Evolutionary conservation across 257 asterid genomes (phyloP).

Genomic region (Striga asiatica): DNA sequence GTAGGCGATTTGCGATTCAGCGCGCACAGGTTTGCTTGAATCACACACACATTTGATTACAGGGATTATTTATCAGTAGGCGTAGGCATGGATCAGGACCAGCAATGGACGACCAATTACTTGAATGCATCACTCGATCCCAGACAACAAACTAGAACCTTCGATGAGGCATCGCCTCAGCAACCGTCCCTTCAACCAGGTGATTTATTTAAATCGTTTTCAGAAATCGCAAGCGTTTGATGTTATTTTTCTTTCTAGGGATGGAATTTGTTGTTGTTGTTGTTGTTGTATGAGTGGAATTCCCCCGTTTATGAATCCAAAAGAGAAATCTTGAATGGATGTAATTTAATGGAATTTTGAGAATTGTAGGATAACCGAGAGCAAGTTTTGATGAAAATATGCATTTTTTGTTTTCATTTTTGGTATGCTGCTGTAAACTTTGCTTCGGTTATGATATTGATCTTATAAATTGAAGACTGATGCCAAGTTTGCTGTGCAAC

Average conservation of each 20-base stretch:
- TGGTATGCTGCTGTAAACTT: no score
- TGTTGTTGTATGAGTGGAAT: background rate
- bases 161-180: slow-evolving; percentile 80
- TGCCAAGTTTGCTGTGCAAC: background rate
- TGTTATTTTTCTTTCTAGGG: background rate
- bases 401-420: no score
- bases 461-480: background rate
- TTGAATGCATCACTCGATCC: slow-evolving; percentile 84
- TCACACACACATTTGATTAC: background rate
- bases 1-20: no score
- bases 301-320: no score
- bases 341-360: background rate
- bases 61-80: background rate
- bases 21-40: slow-evolving; percentile 1
- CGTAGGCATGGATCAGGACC: slow-evolving; percentile 53
- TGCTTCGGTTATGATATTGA: slow-evolving; percentile 10
- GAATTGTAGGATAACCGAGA: background rate
- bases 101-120: slow-evolving; percentile 74
- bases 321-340: background rate
- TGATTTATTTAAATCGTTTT: slow-evolving; percentile 8
- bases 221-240: background rate
- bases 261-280: background rate
- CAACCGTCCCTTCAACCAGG: slow-evolving; percentile 94
- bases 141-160: slow-evolving; percentile 63
- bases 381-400: no score